Percentiles rank a stretch among this genome's conserved stretches.
These are phyloP conservation scores for Tuber brumale DNA, from an alignment of 495 filamentous ascomycete species.

Conservation along the genomic window DNA sequence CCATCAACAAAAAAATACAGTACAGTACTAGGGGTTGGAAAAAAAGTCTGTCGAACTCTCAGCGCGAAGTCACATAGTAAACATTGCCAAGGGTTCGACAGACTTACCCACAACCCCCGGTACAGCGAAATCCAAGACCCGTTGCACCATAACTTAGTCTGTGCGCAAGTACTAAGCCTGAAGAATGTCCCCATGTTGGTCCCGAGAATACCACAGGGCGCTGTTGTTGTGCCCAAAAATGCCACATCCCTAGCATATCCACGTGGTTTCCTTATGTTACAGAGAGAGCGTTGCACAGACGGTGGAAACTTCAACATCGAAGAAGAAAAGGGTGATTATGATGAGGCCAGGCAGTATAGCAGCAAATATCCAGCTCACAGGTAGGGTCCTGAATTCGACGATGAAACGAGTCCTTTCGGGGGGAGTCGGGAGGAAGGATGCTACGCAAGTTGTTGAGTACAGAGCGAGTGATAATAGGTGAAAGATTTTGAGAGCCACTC, in stretches of 20 bases:
- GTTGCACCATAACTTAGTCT: too few species aligned
- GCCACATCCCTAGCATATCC: slow-evolving; percentile 67
- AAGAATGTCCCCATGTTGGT: too few species aligned
- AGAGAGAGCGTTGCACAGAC: slow-evolving; percentile 66
- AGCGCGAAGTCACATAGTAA: too few species aligned
- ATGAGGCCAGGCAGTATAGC: slow-evolving; percentile 61
- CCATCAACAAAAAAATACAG: too few species aligned
- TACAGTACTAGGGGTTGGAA: too few species aligned
- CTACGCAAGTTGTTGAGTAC: slow-evolving; percentile 51
- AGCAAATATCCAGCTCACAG: slow-evolving; percentile 57
- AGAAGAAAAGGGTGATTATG: slow-evolving; percentile 66
- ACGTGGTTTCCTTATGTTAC: slow-evolving; percentile 59
- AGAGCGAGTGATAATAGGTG: slow-evolving; percentile 54
- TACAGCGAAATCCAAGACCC: too few species aligned
- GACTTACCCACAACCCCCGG: too few species aligned
- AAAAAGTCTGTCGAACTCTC: too few species aligned
- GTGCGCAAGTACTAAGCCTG: too few species aligned
- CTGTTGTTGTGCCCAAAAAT: slow-evolving; percentile 62
- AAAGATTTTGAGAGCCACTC: slow-evolving; percentile 47
- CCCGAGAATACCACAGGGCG: slow-evolving; percentile 62
- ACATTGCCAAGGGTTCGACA: too few species aligned
- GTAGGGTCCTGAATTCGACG: slow-evolving; percentile 61
- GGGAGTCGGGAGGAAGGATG: slow-evolving; percentile 54
- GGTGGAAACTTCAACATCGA: slow-evolving; percentile 69
- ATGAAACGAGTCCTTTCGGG: slow-evolving; percentile 57